phyloP scores from a whole-genome alignment of 768 basidiomycete genomes.

The Pulveroboletus frians region DNA sequence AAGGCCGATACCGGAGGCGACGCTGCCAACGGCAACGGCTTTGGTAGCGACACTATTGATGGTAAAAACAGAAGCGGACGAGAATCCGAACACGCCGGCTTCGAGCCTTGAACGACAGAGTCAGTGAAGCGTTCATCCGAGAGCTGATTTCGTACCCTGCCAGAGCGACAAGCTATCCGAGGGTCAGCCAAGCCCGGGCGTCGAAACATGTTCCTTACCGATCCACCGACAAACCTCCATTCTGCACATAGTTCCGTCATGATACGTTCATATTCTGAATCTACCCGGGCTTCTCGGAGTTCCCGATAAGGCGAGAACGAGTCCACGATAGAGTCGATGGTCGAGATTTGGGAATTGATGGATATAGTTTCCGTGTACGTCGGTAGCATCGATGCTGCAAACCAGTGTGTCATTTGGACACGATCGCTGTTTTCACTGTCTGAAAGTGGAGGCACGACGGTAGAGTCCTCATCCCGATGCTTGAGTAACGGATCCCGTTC shows the following conservation, averaged over 20 bases:
- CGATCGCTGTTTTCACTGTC: slow-evolving; percentile 7
- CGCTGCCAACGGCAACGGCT: slow-evolving; percentile 53
- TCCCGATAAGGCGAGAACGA: slow-evolving; percentile 55
- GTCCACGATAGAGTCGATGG: slow-evolving; percentile 39
- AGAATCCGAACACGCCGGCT: slow-evolving; percentile 62
- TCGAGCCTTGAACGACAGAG: slow-evolving; percentile 28
- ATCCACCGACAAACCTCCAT: slow-evolving; percentile 62
- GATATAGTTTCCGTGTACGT: slow-evolving; percentile 41
- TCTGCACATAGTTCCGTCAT: slow-evolving; percentile 48
- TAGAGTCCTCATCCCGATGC: slow-evolving; percentile 4
- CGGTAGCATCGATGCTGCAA: slow-evolving; percentile 37
- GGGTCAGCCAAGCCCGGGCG: not conserved
- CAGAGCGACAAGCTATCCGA: slow-evolving; percentile 49
- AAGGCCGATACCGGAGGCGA: slow-evolving; percentile 62
- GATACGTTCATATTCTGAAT: slow-evolving; percentile 49
- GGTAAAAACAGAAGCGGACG: slow-evolving; percentile 45
- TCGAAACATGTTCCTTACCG: slow-evolving; percentile 35
- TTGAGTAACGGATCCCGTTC: slow-evolving; percentile 18
- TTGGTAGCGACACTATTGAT: slow-evolving; percentile 43
- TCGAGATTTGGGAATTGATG: slow-evolving; percentile 21
- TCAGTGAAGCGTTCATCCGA: slow-evolving; percentile 1
- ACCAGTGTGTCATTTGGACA: slow-evolving; percentile 19
- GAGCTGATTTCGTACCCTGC: slow-evolving; percentile 41
- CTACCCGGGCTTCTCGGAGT: slow-evolving; percentile 34
- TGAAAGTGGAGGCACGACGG: slow-evolving; percentile 19